These are phyloP conservation scores for Quercus alba DNA, from an alignment of 306 rosid genomes.

Conservation along the genomic window DNA sequence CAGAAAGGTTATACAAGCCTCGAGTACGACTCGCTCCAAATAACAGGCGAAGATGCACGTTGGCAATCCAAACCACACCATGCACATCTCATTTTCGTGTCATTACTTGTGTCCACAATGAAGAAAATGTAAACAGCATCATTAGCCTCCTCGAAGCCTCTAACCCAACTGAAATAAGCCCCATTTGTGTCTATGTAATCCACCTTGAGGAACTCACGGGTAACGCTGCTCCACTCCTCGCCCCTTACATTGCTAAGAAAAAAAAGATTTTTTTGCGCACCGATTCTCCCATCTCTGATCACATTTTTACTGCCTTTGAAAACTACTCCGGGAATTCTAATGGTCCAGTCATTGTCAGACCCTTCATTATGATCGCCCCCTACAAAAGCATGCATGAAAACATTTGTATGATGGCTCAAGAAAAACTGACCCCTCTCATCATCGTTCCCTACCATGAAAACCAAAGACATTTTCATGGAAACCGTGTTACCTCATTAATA, in stretches of 20 bases:
- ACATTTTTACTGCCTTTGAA: constrained; percentile 50
- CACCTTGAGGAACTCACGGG: constrained; percentile 51
- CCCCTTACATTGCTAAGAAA: constrained; percentile 27
- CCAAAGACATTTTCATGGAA: neutral
- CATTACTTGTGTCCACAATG: constrained; percentile 40
- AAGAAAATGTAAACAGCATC: constrained; percentile 39
- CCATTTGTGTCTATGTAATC: constrained; percentile 35
- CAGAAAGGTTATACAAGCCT: constrained; percentile 7
- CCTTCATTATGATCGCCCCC: constrained; percentile 45
- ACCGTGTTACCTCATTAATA: neutral
- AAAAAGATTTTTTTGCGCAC: constrained; percentile 2
- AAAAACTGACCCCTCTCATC: constrained; percentile 36
- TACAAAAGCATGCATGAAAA: constrained; percentile 52
- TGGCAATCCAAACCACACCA: constrained; percentile 25
- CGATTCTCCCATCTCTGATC: constrained; percentile 25
- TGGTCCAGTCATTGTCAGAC: constrained; percentile 29
- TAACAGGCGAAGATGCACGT: neutral
- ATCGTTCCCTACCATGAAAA: constrained; percentile 48
- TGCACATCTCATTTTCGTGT: constrained; percentile 27
- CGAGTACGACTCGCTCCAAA: constrained; percentile 1
- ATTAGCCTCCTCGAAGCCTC: constrained; percentile 44
- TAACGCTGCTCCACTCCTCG: constrained; percentile 30
- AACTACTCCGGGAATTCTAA: constrained; percentile 41
- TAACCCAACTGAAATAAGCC: constrained; percentile 27
- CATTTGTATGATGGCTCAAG: constrained; percentile 31